Evolutionary conservation across 2,329 filamentous ascomycete species (phyloP), one percentile per base, ranked within the genome.

Genomic region (Beauveria medogensis): DNA sequence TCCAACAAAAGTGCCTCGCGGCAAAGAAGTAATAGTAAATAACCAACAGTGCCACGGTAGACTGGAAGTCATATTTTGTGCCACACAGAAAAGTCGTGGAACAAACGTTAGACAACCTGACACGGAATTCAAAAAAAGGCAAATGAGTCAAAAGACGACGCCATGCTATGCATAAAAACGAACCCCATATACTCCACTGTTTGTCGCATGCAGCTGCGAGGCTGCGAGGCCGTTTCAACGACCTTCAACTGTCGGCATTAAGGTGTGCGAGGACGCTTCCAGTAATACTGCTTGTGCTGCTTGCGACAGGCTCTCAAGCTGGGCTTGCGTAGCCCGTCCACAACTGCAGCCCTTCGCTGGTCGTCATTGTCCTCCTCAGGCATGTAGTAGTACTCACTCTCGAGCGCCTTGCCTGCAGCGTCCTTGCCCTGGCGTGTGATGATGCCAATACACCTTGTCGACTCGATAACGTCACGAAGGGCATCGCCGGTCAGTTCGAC

Each of bases 311-410:
- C 88, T 66, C 94, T 83, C 69, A 99, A 77, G 68, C 91, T 94
- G 48, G 92, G 93, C 75, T 96, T 96, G 60, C 91, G 83, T 71
- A 97, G 78, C 58, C 91, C 90, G 66, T 92, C 87, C 1, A 92
- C 91, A 16, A 97, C 91, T 24, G 92, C 89, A 59, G 91, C 83
- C 56, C 90, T 85, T 63, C 93, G 84, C 70, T 88, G 84, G 64
- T 87, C 82, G 70, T 97, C 92, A 2, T 82, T 79, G 71, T 99
- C 94, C 69, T 86, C 82, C 73, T 97, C 93, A 0, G 92, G 90
- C 8, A 97, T 81, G 70, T 99, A 99, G 75, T 97, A 97, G 73
- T 95, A 97, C 73, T 99, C 92, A 78, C 90, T 95, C 79, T 99
- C 93, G 1, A 99, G 82, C 7, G 88, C 78, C 77, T 97, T 94